phyloP scores from a whole-genome alignment of 2,329 filamentous ascomycete species.

The Lachnellula subtilissima region DNA sequence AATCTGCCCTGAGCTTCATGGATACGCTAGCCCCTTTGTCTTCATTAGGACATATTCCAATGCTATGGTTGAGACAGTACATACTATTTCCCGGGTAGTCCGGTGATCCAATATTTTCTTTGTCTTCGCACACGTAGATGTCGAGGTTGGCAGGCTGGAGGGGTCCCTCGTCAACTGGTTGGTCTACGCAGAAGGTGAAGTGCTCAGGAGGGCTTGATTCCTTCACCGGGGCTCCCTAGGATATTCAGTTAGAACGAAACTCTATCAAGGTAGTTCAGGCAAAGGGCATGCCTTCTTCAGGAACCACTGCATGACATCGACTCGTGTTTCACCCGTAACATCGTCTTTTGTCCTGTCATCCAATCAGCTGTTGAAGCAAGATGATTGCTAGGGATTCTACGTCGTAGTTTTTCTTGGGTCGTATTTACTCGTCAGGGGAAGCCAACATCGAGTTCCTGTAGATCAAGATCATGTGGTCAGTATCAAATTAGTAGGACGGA shows the following conservation, averaged over 20 bases:
- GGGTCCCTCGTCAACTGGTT: not conserved
- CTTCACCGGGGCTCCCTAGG: not conserved
- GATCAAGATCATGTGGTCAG: no score
- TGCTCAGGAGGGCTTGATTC: not conserved
- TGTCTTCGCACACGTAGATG: not conserved
- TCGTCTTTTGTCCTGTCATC: not conserved
- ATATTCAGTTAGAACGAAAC: not conserved
- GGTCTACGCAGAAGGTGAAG: not conserved
- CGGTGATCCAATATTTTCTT: not conserved
- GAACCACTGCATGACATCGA: conserved; percentile 1
- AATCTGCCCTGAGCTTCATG: not conserved
- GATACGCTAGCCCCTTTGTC: not conserved
- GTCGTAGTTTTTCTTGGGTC: not conserved
- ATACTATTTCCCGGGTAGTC: not conserved
- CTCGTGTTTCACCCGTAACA: not conserved
- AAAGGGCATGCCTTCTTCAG: not conserved
- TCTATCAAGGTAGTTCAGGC: not conserved
- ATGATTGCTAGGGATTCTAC: not conserved
- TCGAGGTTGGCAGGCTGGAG: not conserved
- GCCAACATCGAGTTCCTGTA: not conserved
- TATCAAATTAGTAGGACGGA: no score
- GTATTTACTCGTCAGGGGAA: not conserved
- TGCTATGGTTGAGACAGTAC: not conserved
- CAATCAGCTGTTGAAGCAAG: not conserved
- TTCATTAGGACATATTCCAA: not conserved